phyloP scores from a whole-genome alignment of 2,329 filamentous ascomycete species.

The Ophiostoma quercus region DNA sequence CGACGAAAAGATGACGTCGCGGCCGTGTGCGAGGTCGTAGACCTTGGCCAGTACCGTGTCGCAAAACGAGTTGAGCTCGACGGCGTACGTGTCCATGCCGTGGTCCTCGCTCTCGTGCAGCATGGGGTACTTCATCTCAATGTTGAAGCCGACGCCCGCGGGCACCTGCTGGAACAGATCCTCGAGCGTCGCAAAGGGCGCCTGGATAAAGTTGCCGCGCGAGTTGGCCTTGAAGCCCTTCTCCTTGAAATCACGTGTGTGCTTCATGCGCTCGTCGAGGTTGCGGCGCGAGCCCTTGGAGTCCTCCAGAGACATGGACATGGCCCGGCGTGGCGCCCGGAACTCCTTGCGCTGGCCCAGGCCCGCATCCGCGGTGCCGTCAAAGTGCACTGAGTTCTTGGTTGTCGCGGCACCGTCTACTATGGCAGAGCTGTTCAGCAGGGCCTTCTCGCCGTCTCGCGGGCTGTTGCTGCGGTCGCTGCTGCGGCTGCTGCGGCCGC shows the following conservation, averaged over 20 bases:
- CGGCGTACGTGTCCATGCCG: constrained; percentile 92
- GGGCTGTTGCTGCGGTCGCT: constrained; percentile 21
- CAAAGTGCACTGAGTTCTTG: constrained; percentile 13
- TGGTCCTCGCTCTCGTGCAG: constrained; percentile 90
- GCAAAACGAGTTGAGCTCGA: constrained; percentile 94
- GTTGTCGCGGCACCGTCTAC: neutral
- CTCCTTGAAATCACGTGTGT: constrained; percentile 88
- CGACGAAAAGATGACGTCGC: constrained; percentile 95
- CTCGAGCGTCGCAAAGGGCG: constrained; percentile 89
- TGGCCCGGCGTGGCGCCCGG: constrained; percentile 44
- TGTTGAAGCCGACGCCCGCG: constrained; percentile 85
- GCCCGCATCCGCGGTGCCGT: constrained; percentile 30
- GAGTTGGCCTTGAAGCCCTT: constrained; percentile 96
- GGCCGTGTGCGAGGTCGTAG: constrained; percentile 72
- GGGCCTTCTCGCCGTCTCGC: constrained; percentile 8
- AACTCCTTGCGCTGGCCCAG: constrained; percentile 16
- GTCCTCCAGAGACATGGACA: constrained; percentile 48
- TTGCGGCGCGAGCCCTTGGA: constrained; percentile 29
- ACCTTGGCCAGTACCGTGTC: constrained; percentile 88
- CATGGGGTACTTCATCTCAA: constrained; percentile 98
- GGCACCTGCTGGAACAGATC: constrained; percentile 86
- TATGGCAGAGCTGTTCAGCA: neutral
- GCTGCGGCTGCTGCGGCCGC: constrained; percentile 33
- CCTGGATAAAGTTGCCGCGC: constrained; percentile 90
- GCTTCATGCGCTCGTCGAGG: constrained; percentile 83